Evolutionary conservation across 306 rosid genomes (phyloP), one percentile per base, ranked within the genome.

Genomic region (Medicago lupulina): DNA sequence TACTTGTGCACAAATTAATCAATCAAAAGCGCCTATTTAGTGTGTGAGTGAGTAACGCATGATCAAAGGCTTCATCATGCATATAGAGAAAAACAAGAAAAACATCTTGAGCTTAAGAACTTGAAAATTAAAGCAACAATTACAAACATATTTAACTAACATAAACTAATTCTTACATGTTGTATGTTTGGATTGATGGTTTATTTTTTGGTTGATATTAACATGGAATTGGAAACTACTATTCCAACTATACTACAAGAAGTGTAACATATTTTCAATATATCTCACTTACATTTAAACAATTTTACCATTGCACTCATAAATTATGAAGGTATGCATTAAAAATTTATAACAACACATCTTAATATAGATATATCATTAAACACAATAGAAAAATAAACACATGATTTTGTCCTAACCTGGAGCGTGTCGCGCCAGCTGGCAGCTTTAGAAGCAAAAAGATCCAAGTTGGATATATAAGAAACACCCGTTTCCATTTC

Each of bases 381-480:
- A 28, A 28, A 28, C 31, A 28, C 31, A 28, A 3, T 28, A 28
- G 31, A 28, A 28, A 28, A 28, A 28, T 3, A 28, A 28, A 28
- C 31, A 28, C 4, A 28, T 28, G 31, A 3, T 28, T 28, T 23
- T 23, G 28, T 23, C 28, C 28, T 23, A 23, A 57, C 79, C 73
- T 50, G 79, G 2, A 77, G 66, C 3, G 93, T 89, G 70, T 92
- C 97, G 21, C 93, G 85, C 98, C 97, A 93, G 85, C 91, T 88
- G 66, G 96, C 97, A 18, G 97, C 83, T 38, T 65, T 80, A 16
- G 63, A 80, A 19, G 51, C 46, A 38, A 79, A 82, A 16, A 87
- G 76, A 18, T 86, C 88, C 7, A 83, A 88, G 73, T 89, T 83
- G 13, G 89, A 87, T 16, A 85, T 54, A 49, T 76, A 87, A 2